Base-by-base conservation (phyloP, 1,139 yeast genomes). In the Chernovozyma aurita region DNA sequence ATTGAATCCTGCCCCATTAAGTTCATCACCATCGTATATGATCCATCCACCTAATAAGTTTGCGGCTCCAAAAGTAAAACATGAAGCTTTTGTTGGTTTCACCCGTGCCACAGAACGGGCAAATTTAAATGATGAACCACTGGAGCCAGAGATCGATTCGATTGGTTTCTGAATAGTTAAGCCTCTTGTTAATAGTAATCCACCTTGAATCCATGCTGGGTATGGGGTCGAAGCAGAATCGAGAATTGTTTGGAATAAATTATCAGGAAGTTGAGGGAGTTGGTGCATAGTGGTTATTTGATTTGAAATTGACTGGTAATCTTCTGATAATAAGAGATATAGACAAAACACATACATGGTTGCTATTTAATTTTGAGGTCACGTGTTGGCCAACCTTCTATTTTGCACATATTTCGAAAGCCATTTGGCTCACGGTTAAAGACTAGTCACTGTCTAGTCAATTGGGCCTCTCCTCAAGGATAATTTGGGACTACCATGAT, bases 1-100 rank as follows among this genome's bases (percentile, higher is more conserved):
- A 5, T 79, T 70, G 59, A 92, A 86, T 0, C 97, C 97, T 1
- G 95, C 76, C 6, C 96, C 97, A 59, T 86, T 83, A 36, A 76
- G 73, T 27, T 79, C 63, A 51, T 88, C 97, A 14, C 88, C 85
- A 53, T 90, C 97, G 46, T 68, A 68, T 38, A 84, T 76, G 68
- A 90, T 82, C 68, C 77, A 85, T 13, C 90, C 86, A 18, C 97
- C 97, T 14, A 85, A 61, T 1, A 83, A 85, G 45, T 78, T 69
- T 24, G 90, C 82, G 1, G 77, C 64, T 4, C 95, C 90, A 55
- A 86, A 87, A 7, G 61, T 48, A 31, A 57, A 59, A 42, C 74
- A 66, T 7, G 72, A 58, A 2, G 54, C 48, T 34, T 53, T 52
- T 2, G 73, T 59, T 3, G 76, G 76, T 42, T 57, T 58, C 7